Evolutionary conservation across 2,329 filamentous ascomycete species (phyloP), one percentile per base, ranked within the genome.

Genomic region (Ophioceras dolichostomum): DNA sequence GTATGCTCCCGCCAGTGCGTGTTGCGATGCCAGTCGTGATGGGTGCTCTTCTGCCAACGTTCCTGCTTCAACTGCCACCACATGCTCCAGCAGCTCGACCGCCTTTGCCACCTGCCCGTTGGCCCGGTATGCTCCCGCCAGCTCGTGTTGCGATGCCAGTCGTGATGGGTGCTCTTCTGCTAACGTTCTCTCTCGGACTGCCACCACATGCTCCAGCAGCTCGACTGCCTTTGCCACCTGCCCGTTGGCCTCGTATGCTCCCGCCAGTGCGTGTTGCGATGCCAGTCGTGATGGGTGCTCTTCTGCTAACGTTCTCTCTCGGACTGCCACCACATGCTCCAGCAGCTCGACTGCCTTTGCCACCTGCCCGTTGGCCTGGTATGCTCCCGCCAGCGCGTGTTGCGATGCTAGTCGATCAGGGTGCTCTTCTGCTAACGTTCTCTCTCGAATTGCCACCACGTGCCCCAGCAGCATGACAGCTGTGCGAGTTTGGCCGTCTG

Each of bases 181-280:
- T 4, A 35, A 17, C 22, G 33, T 35, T 17, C 10, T 35, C 22
- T 24, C 19, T 16, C 32, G 5, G 9, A 35, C 10, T 12, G 5
- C 8, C 16, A 35, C 33, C 10, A 35, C 33, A 14, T 18, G 33
- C 14, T 35, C 33, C 33, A 35, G 14, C n/a, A 35, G 10, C 5
- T 13, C 5, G 19, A 34, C 10, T n/a, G 32, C 32, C 19, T 34
- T 20, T 22, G 10, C 13, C n/a, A 34, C 4, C 20, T 34, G 32
- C 10, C 32, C 32, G 32, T 34, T 16, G 32, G 32, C 20, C 16
- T 34, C 2, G 38, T 54, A 47, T 19, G 41, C 41, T 19, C 1
- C 2, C 30, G 43, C 44, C n/a, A 46, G 43, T 12, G 10, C 39
- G n/a, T 47, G 39, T 35, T 48, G 41, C 26, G 40, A 40, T 12